Conservation (phyloP, 352 stramenopile species). For the Stramenopiles sp. region DNA sequence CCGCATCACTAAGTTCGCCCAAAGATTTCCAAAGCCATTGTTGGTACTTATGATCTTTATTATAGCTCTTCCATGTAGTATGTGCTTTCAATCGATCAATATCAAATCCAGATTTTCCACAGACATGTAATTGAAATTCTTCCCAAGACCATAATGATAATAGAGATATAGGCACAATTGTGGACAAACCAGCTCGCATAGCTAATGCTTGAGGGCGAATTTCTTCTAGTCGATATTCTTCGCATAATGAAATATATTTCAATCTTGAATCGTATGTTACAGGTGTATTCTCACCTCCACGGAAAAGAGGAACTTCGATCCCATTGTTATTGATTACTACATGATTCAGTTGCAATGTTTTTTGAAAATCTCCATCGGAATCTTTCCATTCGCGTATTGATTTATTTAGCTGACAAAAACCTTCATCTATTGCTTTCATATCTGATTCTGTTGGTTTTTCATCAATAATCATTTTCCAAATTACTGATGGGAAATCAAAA, state of each 20-base stretch:
- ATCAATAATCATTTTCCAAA: too few relatives aligned
- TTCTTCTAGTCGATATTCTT: constrained; percentile 19
- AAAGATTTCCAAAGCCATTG: constrained; percentile 24
- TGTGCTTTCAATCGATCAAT: constrained; percentile 20
- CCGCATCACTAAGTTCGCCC: constrained; percentile 18
- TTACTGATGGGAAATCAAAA: too few relatives aligned
- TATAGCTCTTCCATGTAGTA: constrained; percentile 21
- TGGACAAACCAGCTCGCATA: constrained; percentile 17
- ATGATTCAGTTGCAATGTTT: not conserved
- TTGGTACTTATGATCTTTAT: constrained; percentile 18
- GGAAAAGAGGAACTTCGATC: constrained; percentile 17
- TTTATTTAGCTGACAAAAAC: not conserved
- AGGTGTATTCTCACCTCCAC: constrained; percentile 10
- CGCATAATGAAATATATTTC: constrained; percentile 17
- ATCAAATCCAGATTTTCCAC: constrained; percentile 23
- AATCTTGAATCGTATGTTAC: constrained; percentile 20
- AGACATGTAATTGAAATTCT: constrained; percentile 23
- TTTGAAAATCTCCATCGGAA: not conserved
- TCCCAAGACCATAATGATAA: constrained; percentile 22
- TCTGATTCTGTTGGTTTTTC: too few relatives aligned
- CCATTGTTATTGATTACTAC: too few relatives aligned
- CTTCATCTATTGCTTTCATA: too few relatives aligned
- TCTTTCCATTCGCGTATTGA: not conserved
- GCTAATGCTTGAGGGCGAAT: constrained; percentile 17
- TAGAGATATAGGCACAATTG: constrained; percentile 18